Percentiles rank a stretch among this genome's conserved stretches.
Conservation (phyloP, 176 grass and related monocot species). For the Sorghum bicolor region DNA sequence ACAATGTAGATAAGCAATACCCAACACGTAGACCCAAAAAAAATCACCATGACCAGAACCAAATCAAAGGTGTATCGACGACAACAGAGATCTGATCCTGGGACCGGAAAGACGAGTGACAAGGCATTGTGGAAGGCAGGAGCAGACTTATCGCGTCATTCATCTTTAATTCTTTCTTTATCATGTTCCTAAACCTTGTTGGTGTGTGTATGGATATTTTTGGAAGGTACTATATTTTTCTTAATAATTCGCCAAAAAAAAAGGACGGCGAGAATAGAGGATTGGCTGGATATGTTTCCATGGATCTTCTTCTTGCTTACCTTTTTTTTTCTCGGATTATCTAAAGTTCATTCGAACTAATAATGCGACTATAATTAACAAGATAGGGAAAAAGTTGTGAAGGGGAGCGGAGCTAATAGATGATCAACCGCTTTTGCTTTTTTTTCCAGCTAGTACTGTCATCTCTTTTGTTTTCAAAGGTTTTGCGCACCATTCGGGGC, state of each 20-base stretch:
- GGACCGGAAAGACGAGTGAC: neutral
- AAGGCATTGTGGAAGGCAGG: neutral
- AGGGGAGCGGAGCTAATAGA: neutral
- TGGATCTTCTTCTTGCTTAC: neutral
- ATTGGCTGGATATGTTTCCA: neutral
- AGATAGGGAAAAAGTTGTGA: neutral
- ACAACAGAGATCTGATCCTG: neutral
- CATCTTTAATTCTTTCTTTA: no score
- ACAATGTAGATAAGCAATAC: no score
- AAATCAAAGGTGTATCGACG: neutral
- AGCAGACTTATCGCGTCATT: neutral
- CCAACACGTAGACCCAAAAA: no score
- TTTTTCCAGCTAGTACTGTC: neutral
- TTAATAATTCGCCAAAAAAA: neutral
- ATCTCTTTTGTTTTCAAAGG: neutral
- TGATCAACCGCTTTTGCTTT: neutral
- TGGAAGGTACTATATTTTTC: neutral
- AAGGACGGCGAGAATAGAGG: neutral
- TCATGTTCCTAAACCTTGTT: neutral
- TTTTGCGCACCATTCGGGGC: neutral
- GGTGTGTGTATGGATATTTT: neutral
- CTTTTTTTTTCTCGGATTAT: neutral
- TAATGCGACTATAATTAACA: neutral
- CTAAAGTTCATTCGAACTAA: neutral
- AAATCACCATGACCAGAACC: neutral